Evolutionary conservation across 371 early-diverging fungal genomes (phyloP), one percentile per base, ranked within the genome.

Genomic region (Gilbertella persicaria): DNA sequence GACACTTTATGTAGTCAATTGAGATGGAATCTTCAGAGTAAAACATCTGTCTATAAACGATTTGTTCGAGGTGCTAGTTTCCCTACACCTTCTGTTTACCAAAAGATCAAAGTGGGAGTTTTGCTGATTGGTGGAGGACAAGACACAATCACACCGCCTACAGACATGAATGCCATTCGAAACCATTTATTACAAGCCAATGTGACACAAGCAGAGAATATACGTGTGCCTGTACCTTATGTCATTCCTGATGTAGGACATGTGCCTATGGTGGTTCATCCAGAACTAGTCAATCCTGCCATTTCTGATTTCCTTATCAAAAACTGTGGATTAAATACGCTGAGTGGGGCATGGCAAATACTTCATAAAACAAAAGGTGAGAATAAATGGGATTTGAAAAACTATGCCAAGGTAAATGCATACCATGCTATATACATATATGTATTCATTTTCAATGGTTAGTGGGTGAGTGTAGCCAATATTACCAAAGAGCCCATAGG

Each of bases 371-470:
- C 79, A 2, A 71, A 77, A 49, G 75, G 75, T 26, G 84, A 84
- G 39, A 81, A 83, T 48, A 88, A 87, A 39, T 86, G 87, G 86
- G 80, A 84, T 60, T 55, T 85, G 24, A 86, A 86, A 61, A 87
- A 87, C 28, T 84, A 79, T 45, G 85, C 76, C 55, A 88, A 87
- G 79, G 82, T 81, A 64, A 55, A 29, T 30, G 13, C 3, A 1
- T 9, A 3, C 5, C 8, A 12, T 7, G 14, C 16, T 12, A 6
- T 19, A 25, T 7, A 25, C 20, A 33, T 17, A 8, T 21, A 24
- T 19, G 28, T 16, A 10, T 24, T 26, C 40, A 6, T 40, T 29
- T 4, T 23, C 23, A 17, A 14, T 14, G 23, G 0, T 10, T 23
- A 60, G 77, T 87, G 87, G 87, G 63, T 72, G 36, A 71, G 77